Base-by-base conservation (phyloP, 441 rosid species). In the Arabidopsis hybrid region DNA sequence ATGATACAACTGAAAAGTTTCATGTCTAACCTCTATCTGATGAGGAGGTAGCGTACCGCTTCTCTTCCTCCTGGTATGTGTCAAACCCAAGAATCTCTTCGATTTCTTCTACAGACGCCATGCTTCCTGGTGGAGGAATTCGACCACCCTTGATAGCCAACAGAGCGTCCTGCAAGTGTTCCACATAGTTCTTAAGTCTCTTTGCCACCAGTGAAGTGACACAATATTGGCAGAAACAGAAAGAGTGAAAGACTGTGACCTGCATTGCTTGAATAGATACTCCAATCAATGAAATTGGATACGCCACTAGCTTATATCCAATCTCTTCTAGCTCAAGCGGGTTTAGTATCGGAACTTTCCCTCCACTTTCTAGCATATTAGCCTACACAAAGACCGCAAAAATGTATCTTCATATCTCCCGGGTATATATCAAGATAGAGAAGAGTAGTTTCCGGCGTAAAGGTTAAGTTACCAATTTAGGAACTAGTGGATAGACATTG, bases 311-410 rank as follows among this genome's bases (percentile, higher is more conserved):
- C 82, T 91, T 92, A 77, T 81, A 95, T 69, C 98, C 97, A 51
- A 95, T 60, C 79, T 86, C 95, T 76, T 89, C 96, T 46, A 92
- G 87, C 78, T 95, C 97, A 59, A 89, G 75, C 4, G 96, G 96
- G 83, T 78, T 83, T 17, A 91, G 77, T 32, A 92, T 89, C 6
- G 96, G 96, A 21, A 86, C 74, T 77, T 91, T 92, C 8, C 99
- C 99, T 45, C 99, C 96, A 75, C 90, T 97, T 88, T 95, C 98
- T 72, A 89, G 91, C 96, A 91, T 88, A 80, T 87, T 89, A 78
- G 90, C 97, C 97, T 94, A 76, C 75, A 69, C 13, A 57, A 40
- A 26, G 62, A 65, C 21, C 17, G 0, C 26, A 60, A 13, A 69
- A 75, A 62, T 43, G 12, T 8, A 49, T 7, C 61, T 63, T 55